phyloP scores from a whole-genome alignment of 805 yeast species.

The Starmera dryadoides region DNA sequence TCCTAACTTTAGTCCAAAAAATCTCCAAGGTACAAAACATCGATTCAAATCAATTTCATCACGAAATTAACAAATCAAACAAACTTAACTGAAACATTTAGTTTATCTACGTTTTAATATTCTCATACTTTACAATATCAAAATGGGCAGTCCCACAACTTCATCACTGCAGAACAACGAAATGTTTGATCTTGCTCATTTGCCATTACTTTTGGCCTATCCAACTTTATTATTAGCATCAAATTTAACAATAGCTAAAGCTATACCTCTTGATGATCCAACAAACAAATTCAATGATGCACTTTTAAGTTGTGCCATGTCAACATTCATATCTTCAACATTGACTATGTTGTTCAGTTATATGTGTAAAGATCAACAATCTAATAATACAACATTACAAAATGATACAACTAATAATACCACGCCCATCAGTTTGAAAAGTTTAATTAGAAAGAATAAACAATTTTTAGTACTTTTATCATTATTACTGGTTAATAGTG shows the following conservation, averaged over 20 bases:
- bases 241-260: conserved; percentile 6
- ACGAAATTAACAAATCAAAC: too few species aligned
- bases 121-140: too few species aligned
- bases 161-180: too few species aligned
- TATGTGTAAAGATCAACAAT: not conserved
- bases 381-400: not conserved
- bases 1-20: too few species aligned
- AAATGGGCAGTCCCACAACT: too few species aligned
- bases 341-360: not conserved
- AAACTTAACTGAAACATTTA: too few species aligned
- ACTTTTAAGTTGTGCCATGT: not conserved
- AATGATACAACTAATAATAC: conserved; percentile 1
- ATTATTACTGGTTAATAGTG: conserved; percentile 6
- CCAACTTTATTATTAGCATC: conserved; percentile 19
- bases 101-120: too few species aligned
- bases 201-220: conserved; percentile 19
- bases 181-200: not conserved
- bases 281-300: not conserved
- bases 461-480: conserved; percentile 5
- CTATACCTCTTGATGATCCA: not conserved
- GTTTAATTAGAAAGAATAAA: conserved; percentile 1
- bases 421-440: not conserved
- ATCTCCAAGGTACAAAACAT: too few species aligned
- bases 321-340: not conserved
- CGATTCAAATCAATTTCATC: too few species aligned